Evolutionary conservation across 768 basidiomycete genomes (phyloP).

Genomic region (Suillus tomentosus): DNA sequence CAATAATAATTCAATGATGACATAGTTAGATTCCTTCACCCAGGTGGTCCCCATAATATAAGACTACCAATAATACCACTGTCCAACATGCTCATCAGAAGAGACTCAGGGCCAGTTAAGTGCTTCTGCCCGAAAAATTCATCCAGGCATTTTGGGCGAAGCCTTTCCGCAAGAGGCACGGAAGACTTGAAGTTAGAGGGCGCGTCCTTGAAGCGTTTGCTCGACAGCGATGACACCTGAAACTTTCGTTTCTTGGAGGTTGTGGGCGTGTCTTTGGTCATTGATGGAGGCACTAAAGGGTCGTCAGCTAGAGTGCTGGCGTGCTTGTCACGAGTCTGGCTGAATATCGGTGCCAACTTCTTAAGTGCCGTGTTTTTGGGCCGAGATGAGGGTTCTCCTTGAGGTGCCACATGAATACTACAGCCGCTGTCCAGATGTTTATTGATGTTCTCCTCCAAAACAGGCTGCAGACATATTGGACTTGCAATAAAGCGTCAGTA

Average conservation of each 20-base stretch:
- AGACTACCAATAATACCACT: constrained; percentile 57
- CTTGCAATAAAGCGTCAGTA: constrained; percentile 27
- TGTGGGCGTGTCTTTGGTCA: constrained; percentile 12
- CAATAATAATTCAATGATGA: background rate
- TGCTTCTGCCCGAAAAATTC: constrained; percentile 77
- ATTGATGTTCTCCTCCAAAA: constrained; percentile 48
- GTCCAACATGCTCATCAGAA: constrained; percentile 56
- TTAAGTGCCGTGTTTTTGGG: constrained; percentile 20
- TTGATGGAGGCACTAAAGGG: constrained; percentile 1
- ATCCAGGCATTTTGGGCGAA: constrained; percentile 63
- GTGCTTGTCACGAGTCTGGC: constrained; percentile 21
- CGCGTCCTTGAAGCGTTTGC: constrained; percentile 27
- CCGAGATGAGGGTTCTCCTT: constrained; percentile 15
- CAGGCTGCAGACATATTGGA: constrained; percentile 49
- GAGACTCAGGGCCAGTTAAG: constrained; percentile 55
- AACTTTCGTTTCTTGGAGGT: constrained; percentile 35
- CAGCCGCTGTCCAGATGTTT: constrained; percentile 53
- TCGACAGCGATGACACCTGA: constrained; percentile 14
- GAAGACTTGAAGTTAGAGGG: constrained; percentile 32
- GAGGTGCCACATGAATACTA: constrained; percentile 21
- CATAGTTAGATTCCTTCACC: constrained; percentile 38
- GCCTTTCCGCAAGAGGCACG: constrained; percentile 68
- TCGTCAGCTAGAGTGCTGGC: constrained; percentile 17
- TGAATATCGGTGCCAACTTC: constrained; percentile 47
- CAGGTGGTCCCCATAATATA: constrained; percentile 78